Conservation (phyloP, 2,329 filamentous ascomycete species). For the Aspergillus unguis region DNA sequence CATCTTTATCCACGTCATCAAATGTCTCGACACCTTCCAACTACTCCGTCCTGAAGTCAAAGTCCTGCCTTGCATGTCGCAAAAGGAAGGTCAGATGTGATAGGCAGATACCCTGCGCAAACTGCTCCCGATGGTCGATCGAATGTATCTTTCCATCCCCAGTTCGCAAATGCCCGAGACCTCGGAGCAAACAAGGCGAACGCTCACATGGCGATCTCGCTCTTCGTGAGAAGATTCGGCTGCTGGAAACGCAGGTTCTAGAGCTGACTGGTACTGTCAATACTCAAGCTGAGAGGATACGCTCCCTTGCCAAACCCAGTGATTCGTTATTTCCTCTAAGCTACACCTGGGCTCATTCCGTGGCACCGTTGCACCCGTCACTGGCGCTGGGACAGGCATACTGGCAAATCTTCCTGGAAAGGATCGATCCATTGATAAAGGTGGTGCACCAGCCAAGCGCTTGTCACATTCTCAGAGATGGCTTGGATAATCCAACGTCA, state of each 20-base stretch:
- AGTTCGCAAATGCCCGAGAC: slow-evolving; percentile 13
- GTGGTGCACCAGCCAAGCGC: slow-evolving; percentile 53
- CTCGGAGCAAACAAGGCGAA: slow-evolving; percentile 1
- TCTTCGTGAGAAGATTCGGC: not conserved
- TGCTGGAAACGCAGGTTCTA: slow-evolving; percentile 2
- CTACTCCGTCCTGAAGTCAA: slow-evolving; percentile 12
- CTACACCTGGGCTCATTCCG: slow-evolving; percentile 4
- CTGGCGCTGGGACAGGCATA: slow-evolving; percentile 10
- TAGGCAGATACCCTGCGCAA: slow-evolving; percentile 25
- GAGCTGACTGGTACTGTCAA: slow-evolving; percentile 1
- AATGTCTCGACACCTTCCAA: not conserved
- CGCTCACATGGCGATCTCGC: not conserved
- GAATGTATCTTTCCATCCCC: slow-evolving; percentile 18
- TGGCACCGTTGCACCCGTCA: slow-evolving; percentile 9
- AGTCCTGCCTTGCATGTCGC: slow-evolving; percentile 26
- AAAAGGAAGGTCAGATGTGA: slow-evolving; percentile 30
- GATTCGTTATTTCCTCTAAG: not conserved
- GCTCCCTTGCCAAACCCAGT: not conserved
- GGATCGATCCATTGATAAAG: slow-evolving; percentile 55
- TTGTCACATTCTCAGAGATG: slow-evolving; percentile 46
- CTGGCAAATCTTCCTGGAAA: slow-evolving; percentile 24
- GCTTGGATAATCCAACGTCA: slow-evolving; percentile 44
- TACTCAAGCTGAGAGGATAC: slow-evolving; percentile 1
- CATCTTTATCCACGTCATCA: not conserved
- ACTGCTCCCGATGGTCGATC: slow-evolving; percentile 19